Evolutionary conservation across 2,329 filamentous ascomycete species (phyloP), one percentile per base, ranked within the genome.

Genomic region (Claviceps paspali): DNA sequence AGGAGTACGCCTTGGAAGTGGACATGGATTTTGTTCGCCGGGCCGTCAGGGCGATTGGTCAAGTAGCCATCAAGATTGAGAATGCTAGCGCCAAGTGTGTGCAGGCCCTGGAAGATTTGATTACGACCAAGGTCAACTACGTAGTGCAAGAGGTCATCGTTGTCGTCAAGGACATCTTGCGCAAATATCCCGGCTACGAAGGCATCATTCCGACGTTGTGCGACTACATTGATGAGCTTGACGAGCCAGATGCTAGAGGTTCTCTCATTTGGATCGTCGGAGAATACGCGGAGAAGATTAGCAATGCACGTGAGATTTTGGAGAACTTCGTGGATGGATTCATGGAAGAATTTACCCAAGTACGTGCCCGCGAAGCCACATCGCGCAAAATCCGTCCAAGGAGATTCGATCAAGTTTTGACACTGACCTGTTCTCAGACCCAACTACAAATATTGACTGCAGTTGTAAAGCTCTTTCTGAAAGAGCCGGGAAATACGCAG

Each of bases 201-300:
- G 91, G 87, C 21, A 93, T 98, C 47, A 98, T 98, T 49, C 88
- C 88, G 3, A 93, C 86, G 1, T 70, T 98, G 11, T 98, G 92
- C 65, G 76, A 95, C 57, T 85, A 93, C 53, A 95, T 98, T 43
- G 91, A 98, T 50, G 91, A 98, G 49, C 61, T 98, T 46, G 91
- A 98, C 53, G 91, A 98, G 59, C 87, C 88, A 1, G 79, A 86
- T 49, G 91, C 91, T 6, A 70, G 91, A 51, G 87, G 82, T 3
- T 82, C 88, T 17, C 65, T 98, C 41, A 96, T 98, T 52, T 98
- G 91, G 91, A 96, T 98, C 47, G 88, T 98, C 5, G 91, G 91
- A 48, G 91, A 98, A 57, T 98, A 98, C 55, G 91, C 91, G 1
- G 91, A 98, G 65, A 98, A 98, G 68, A 98, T 98, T 52, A 93